Base-by-base conservation (phyloP, 371 early-diverging fungal genomes). In the Mortierella sp. region DNA sequence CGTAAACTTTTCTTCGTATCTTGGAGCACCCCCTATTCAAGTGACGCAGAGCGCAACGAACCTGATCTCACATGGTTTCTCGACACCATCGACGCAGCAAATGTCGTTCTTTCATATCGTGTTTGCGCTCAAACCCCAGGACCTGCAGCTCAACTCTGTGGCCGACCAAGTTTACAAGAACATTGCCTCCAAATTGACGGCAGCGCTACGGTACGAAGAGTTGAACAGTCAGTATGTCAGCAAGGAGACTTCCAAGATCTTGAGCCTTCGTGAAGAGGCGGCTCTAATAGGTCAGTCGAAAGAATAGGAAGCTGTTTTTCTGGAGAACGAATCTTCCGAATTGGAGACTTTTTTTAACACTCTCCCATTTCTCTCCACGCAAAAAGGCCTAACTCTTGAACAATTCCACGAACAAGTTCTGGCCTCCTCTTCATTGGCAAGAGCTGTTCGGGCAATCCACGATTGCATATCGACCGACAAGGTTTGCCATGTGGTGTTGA, bases 61-160 rank as follows among this genome's bases (percentile, higher is more conserved):
- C 19, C 6, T 50, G 6, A 39, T 55, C 34, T 49, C 71, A 10
- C 66, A 66, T 34, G 46, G 43, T 3, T 47, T 52, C 1, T 14
- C 67, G 52, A 70, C 73, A 29, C 58, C 73, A 12, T 54, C 74
- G 2, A 60, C 74, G 63, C 27, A 76, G 24, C 82, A 85, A 53
- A 85, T 94, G 81, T 91, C 93, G 8, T 85, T 90, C 67, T 95
- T 95, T 73, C 92, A 94, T 76, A 82, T 95, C 22, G 94, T 94
- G 0, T 91, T 93, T 76, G 94, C 89, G 5, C 62, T 86, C 65
- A 80, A 81, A 24, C 85, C 87, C 3, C 82, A 85, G 9, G 85
- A 88, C 59, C 66, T 87, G 7, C 85, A 88, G 48, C 61, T 87
- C 28, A 87, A 83, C 59, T 59, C 71, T 29, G 88, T 89, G 51